Conservation (phyloP, 2,329 filamentous ascomycete species). For the Ophiostoma quercus region DNA sequence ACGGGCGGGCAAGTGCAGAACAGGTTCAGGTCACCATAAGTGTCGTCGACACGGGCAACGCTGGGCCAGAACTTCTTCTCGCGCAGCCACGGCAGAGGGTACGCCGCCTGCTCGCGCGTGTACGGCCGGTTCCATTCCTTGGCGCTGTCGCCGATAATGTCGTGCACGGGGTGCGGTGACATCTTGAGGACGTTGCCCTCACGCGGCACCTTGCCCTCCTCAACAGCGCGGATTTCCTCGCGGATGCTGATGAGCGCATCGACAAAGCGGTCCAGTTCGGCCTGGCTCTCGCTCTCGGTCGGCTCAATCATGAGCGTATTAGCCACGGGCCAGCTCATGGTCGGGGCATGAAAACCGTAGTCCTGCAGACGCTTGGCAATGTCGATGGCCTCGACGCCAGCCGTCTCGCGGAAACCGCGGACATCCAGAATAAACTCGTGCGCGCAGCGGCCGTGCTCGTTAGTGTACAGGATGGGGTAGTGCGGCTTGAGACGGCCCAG, state of each 20-base stretch:
- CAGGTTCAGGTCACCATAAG: slow-evolving; percentile 84
- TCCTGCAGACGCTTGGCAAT: slow-evolving; percentile 95
- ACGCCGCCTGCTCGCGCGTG: slow-evolving; percentile 74
- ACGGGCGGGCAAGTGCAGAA: slow-evolving; percentile 93
- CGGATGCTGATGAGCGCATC: slow-evolving; percentile 85
- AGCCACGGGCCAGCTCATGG: slow-evolving; percentile 92
- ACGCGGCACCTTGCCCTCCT: slow-evolving; percentile 69
- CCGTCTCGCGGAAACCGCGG: slow-evolving; percentile 74
- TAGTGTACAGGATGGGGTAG: slow-evolving; percentile 92
- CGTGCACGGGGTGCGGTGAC: slow-evolving; percentile 77
- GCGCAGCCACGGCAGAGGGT: slow-evolving; percentile 72
- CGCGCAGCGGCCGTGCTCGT: slow-evolving; percentile 78
- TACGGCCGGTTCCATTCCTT: slow-evolving; percentile 77
- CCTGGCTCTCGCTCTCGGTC: slow-evolving; percentile 87
- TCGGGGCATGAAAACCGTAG: slow-evolving; percentile 95
- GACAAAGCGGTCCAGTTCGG: slow-evolving; percentile 88
- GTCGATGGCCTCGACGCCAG: slow-evolving; percentile 85
- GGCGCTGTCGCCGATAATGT: slow-evolving; percentile 57
- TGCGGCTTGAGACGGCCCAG: slow-evolving; percentile 78
- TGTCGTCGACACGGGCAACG: slow-evolving; percentile 80
- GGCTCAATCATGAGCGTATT: slow-evolving; percentile 98
- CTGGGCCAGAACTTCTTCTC: slow-evolving; percentile 99
- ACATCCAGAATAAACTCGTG: slow-evolving; percentile 96
- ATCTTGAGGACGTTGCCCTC: slow-evolving; percentile 83
- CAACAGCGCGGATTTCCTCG: slow-evolving; percentile 74